Evolutionary conservation across 116 monocot species (phyloP).

Genomic region (Dioscorea cayenensis): DNA sequence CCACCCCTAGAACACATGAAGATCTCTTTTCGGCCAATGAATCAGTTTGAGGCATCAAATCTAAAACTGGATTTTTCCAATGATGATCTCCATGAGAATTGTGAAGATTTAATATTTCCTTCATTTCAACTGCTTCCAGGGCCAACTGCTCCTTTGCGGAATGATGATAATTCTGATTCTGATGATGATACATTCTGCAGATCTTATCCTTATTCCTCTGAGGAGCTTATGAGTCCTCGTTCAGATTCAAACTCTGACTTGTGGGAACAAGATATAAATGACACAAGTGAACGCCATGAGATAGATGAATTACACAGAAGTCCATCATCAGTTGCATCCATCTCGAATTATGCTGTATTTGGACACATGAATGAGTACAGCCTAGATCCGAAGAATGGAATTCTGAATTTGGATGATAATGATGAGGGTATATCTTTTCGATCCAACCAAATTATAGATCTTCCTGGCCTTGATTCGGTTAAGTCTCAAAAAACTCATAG

Average conservation of each 20-base stretch:
- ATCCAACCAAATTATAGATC: conserved; percentile 19
- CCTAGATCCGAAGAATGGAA: conserved; percentile 11
- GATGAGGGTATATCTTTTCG: conserved; percentile 26
- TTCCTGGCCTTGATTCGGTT: conserved; percentile 50
- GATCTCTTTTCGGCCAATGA: conserved; percentile 79
- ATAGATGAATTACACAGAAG: conserved; percentile 30
- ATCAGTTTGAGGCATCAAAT: conserved; percentile 43
- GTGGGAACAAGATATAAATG: conserved; percentile 58
- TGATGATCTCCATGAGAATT: conserved; percentile 29
- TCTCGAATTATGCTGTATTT: conserved; percentile 22
- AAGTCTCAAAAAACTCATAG: conserved; percentile 9
- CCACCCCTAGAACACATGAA: conserved; percentile 95
- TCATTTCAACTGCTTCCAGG: conserved; percentile 71
- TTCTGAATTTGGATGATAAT: conserved; percentile 17
- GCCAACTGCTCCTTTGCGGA: conserved; percentile 21
- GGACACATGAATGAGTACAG: conserved; percentile 22
- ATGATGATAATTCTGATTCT: conserved; percentile 51
- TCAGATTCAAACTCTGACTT: conserved; percentile 81
- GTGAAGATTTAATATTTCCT: conserved; percentile 60
- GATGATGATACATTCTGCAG: conserved; percentile 88
- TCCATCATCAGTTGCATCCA: conserved; percentile 31
- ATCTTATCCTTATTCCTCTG: conserved; percentile 69
- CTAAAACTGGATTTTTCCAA: conserved; percentile 57
- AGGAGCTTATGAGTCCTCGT: conserved; percentile 44
- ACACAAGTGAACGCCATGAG: conserved; percentile 14